These are phyloP conservation scores for Tanacetum coccineum DNA, from an alignment of 129 eudicot genomes.

Conservation along the genomic window DNA sequence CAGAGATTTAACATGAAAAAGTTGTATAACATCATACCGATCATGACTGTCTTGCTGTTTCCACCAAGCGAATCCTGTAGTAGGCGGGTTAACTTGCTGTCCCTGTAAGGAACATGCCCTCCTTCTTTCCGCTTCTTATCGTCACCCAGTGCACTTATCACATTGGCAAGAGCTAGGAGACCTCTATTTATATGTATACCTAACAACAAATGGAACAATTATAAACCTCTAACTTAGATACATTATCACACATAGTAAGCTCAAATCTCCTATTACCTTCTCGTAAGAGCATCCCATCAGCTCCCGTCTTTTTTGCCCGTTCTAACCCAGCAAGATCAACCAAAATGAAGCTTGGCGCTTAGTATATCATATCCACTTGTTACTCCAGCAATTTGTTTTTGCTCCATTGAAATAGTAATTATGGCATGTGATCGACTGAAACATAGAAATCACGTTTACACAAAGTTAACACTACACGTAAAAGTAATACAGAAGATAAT, in stretches of 20 bases:
- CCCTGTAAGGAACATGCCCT: constrained; percentile 93
- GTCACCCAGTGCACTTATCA: no score
- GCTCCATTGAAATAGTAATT: constrained; percentile 89
- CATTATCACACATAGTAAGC: constrained; percentile 6
- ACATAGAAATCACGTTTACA: constrained; percentile 10
- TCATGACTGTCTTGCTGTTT: constrained; percentile 94
- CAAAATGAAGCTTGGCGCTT: constrained; percentile 80
- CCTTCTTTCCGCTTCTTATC: constrained; percentile 96
- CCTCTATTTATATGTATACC: constrained; percentile 98
- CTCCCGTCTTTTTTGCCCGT: constrained; percentile 91
- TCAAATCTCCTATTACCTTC: constrained; percentile 52
- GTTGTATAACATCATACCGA: constrained; percentile 75
- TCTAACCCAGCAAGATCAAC: constrained; percentile 99
- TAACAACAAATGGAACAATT: constrained; percentile 19
- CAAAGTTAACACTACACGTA: constrained; percentile 7
- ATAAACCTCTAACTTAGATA: not conserved
- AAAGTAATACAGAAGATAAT: constrained; percentile 8
- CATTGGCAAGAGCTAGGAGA: constrained; percentile 87
- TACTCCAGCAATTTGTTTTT: constrained; percentile 39
- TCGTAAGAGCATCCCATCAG: constrained; percentile 82
- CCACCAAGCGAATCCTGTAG: constrained; percentile 99
- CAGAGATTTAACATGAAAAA: no score
- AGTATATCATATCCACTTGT: constrained; percentile 67
- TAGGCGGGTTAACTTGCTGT: constrained; percentile 93
- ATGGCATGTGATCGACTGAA: constrained; percentile 96